A percentile compares a stretch with the other conserved stretches of the same genome.
Evolutionary conservation across 495 filamentous ascomycete species (phyloP).

Genomic region (Neurospora sp.): DNA sequence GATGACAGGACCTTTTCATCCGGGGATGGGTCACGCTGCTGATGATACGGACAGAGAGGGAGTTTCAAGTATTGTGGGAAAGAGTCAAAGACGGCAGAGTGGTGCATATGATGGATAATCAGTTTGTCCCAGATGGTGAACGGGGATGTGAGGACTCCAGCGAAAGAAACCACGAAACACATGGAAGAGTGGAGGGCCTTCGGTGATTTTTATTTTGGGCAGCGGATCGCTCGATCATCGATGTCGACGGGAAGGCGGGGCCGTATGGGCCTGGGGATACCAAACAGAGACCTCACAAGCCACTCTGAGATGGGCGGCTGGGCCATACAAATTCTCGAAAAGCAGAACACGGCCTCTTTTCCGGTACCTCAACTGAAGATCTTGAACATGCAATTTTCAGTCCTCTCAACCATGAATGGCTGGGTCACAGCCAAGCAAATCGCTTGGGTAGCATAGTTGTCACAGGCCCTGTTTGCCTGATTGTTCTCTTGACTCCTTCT

Average conservation of each 20-base stretch:
- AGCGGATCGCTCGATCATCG: slow-evolving; percentile 8
- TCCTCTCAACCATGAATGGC: neutral
- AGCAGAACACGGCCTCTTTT: neutral
- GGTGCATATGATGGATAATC: neutral
- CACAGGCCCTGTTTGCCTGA: neutral
- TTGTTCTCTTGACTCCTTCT: neutral
- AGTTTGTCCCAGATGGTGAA: neutral
- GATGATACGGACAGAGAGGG: neutral
- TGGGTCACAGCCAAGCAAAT: neutral
- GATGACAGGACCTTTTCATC: neutral
- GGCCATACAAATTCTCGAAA: neutral
- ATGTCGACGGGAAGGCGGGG: slow-evolving; percentile 6
- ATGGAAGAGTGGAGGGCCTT: slow-evolving; percentile 12
- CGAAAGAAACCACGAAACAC: slow-evolving; percentile 7
- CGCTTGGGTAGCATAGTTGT: neutral
- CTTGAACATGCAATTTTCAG: neutral
- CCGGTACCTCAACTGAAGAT: neutral
- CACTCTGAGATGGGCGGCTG: neutral
- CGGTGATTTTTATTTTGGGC: slow-evolving; percentile 8
- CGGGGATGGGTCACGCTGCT: neutral
- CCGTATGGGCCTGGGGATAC: neutral
- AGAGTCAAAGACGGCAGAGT: neutral
- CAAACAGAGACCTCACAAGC: neutral
- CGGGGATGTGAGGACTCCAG: neutral
- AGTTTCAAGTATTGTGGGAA: neutral